Conservation (phyloP, 352 stramenopile species). For the Heterotrichella gracilis region DNA sequence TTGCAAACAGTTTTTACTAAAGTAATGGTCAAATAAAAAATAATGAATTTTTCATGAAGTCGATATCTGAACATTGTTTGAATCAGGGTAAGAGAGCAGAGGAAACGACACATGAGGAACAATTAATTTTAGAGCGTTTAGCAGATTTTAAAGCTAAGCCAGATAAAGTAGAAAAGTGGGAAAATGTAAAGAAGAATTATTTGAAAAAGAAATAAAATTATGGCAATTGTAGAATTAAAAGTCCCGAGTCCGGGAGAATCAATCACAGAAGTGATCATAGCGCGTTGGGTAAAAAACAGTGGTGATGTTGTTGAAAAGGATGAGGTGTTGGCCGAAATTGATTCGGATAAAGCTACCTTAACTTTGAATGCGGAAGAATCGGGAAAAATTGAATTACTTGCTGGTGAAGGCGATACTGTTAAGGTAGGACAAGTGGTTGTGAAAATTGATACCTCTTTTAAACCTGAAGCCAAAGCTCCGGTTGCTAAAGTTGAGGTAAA, state of each 20-base stretch:
- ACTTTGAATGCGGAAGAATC: background rate
- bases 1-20: background rate
- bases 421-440: background rate
- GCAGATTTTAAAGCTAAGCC: too few species aligned
- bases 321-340: background rate
- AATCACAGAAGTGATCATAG: background rate
- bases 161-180: too few species aligned
- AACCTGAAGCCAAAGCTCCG: background rate
- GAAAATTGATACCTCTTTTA: background rate
- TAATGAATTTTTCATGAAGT: too few species aligned
- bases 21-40: background rate
- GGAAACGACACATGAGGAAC: too few species aligned
- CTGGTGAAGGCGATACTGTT: background rate
- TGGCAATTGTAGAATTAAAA: conserved; percentile 10
- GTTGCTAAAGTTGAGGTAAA: background rate
- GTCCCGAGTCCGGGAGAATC: background rate
- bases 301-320: background rate
- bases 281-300: background rate
- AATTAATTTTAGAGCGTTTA: too few species aligned
- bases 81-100: too few species aligned
- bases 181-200: background rate
- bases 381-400: background rate
- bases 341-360: background rate
- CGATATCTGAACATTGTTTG: too few species aligned
- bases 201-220: background rate